A percentile compares a stretch with the other conserved stretches of the same genome.
Conservation (phyloP, 164 flowering plant species). For the Paratinospora sagittata region DNA sequence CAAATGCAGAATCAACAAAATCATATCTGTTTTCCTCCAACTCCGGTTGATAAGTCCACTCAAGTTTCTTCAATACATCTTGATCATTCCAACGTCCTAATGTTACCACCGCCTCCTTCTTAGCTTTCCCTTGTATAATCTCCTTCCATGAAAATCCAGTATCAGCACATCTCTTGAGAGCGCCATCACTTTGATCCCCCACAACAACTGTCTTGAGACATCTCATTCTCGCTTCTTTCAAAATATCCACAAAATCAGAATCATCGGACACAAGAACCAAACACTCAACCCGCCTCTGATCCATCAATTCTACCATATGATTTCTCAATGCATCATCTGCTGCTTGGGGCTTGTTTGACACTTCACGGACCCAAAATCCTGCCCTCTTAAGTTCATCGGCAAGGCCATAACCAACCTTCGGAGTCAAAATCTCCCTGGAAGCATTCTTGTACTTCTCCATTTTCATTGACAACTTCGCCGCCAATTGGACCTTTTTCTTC, state of each 20-base stretch:
- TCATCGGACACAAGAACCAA: conserved; percentile 86
- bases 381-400: conserved; percentile 77
- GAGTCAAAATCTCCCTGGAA: conserved; percentile 53
- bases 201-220: conserved; percentile 81
- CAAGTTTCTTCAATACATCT: conserved; percentile 64
- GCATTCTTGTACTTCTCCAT: conserved; percentile 77
- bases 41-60: conserved; percentile 70
- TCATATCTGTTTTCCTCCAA: conserved; percentile 21
- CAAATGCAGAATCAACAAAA: conserved; percentile 22
- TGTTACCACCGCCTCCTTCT: conserved; percentile 57
- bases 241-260: conserved; percentile 56
- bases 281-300: conserved; percentile 42
- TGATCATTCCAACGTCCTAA: conserved; percentile 75
- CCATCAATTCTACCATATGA: conserved; percentile 76
- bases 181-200: conserved; percentile 61
- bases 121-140: conserved; percentile 67
- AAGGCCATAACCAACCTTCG: conserved; percentile 65
- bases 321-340: conserved; percentile 62
- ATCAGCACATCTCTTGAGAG: conserved; percentile 72
- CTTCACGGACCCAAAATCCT: conserved; percentile 60
- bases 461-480: conserved; percentile 66
- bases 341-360: conserved; percentile 63
- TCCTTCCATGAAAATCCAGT: conserved; percentile 73
- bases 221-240: conserved; percentile 69
- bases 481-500: conserved; percentile 52